Evolutionary conservation across 179 eudicot genomes (phyloP).

Genomic region (Sideroxylon spinosum): DNA sequence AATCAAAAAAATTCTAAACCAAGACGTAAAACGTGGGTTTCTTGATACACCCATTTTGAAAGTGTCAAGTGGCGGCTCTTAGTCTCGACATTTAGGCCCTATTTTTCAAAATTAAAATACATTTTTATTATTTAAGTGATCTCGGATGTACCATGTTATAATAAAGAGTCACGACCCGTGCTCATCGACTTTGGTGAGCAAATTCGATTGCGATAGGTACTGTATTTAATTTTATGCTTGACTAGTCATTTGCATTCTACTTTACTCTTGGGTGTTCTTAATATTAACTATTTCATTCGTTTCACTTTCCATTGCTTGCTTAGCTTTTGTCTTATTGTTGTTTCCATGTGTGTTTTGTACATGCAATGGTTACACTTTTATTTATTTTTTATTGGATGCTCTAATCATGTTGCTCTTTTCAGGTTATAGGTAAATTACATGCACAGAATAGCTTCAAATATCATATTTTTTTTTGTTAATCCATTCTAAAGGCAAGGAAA

Average conservation of each 20-base stretch:
- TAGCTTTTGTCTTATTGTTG: neutral
- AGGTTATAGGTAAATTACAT: conserved; percentile 17
- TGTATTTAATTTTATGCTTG: neutral
- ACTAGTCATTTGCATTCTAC: neutral
- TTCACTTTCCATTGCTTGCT: neutral
- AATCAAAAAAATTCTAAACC: no score
- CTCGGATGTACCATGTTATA: no score
- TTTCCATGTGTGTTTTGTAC: neutral
- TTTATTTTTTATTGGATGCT: conserved; percentile 8
- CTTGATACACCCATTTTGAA: no score
- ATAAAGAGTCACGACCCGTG: no score
- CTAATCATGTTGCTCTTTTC: conserved; percentile 20
- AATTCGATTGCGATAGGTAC: no score
- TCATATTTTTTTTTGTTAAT: conserved; percentile 14
- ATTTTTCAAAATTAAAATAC: no score
- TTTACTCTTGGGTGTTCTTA: no score
- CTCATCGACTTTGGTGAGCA: no score
- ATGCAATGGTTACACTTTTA: neutral
- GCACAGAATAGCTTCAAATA: conserved; percentile 15
- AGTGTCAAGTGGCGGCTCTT: no score
- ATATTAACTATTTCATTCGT: neutral
- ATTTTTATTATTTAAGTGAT: no score
- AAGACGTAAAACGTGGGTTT: no score
- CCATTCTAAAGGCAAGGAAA: conserved; percentile 23
- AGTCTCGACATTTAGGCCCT: no score